Evolutionary conservation across 306 rosid genomes (phyloP), one percentile per base, ranked within the genome.

Genomic region (Echinosophora koreensis): DNA sequence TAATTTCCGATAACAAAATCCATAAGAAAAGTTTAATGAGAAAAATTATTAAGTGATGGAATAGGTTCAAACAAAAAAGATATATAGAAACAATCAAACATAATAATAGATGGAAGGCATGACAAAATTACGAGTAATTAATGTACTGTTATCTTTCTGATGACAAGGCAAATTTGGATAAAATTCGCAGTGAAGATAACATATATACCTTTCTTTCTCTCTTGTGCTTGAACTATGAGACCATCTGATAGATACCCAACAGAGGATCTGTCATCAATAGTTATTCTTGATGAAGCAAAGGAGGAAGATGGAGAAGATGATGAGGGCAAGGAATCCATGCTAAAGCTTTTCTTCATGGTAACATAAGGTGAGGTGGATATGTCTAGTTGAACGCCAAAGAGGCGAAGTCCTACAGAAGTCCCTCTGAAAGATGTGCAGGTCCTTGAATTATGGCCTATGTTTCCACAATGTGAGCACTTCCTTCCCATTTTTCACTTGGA

Each of bases 381-480:
- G 42, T 86, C 93, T 5, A 91, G 80, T 61, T 89, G 92, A 58
- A 89, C 93, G 0, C 97, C 97, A 10, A 91, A 91, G 60, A 91
- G 92, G 61, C 87, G 69, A 39, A 91, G 76, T 18, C 90, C 84
- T 73, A 50, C 83, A 69, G 66, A 78, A 74, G 50, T 76, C 7
- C 51, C 82, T 57, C 82, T 85, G 34, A 39, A 55, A 66, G 86
- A 84, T 6, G 93, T 50, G 80, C 97, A 91, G 5, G 97, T 91
- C 51, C 97, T 91, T 1, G 97, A 91, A 80, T 91, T 91, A 64
- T 91, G 97, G 66, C 97, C 97, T 51, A 84, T 80, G 81, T 84
- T 89, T 50, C 93, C 92, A 87, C 97, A 91, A 84, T 91, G 93
- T 57, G 97, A 89, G 73, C 97, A 91, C 84, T 91, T 91, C 74